Evolutionary conservation across 2,329 filamentous ascomycete species (phyloP).

Genomic region (Aspergillus sclerotialis): DNA sequence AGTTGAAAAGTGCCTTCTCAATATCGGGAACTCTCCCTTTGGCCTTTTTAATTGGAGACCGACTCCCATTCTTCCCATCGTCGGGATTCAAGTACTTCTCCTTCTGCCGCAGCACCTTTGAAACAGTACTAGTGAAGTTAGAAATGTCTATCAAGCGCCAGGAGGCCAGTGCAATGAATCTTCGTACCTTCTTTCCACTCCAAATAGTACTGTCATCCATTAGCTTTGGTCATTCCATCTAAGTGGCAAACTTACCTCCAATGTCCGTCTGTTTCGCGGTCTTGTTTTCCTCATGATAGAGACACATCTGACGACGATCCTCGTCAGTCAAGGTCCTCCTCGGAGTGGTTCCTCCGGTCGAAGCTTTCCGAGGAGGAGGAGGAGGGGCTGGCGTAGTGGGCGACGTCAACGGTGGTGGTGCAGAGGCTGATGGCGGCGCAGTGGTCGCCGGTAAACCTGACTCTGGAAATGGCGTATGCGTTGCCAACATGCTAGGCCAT

Average conservation of each 20-base stretch:
- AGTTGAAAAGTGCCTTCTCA: slow-evolving; percentile 81
- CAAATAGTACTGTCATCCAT: slow-evolving; percentile 63
- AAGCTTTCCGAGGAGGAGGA: slow-evolving; percentile 30
- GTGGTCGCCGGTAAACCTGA: slow-evolving; percentile 45
- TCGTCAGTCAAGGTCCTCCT: slow-evolving; percentile 85
- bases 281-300: slow-evolving; percentile 85
- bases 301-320: slow-evolving; percentile 86
- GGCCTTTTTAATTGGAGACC: slow-evolving; percentile 70
- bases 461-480: slow-evolving; percentile 58
- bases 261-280: slow-evolving; percentile 93
- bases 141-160: too few relatives aligned
- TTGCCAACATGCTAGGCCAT: slow-evolving; percentile 79
- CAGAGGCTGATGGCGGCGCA: too few relatives aligned
- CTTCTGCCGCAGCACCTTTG: slow-evolving; percentile 89
- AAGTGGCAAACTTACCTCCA: slow-evolving; percentile 66
- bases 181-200: slow-evolving; percentile 87
- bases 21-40: slow-evolving; percentile 88
- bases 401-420: too few relatives aligned
- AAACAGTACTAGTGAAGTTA: too few relatives aligned
- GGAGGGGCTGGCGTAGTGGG: slow-evolving; percentile 45
- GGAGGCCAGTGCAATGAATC: too few relatives aligned
- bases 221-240: slow-evolving; percentile 8
- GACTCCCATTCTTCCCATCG: slow-evolving; percentile 71
- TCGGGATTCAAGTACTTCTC: slow-evolving; percentile 86
- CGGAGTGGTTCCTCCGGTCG: slow-evolving; percentile 52